These are phyloP conservation scores for Graphiopsis chlorocephala DNA, from an alignment of 2,329 filamentous ascomycete species.

Conservation along the genomic window DNA sequence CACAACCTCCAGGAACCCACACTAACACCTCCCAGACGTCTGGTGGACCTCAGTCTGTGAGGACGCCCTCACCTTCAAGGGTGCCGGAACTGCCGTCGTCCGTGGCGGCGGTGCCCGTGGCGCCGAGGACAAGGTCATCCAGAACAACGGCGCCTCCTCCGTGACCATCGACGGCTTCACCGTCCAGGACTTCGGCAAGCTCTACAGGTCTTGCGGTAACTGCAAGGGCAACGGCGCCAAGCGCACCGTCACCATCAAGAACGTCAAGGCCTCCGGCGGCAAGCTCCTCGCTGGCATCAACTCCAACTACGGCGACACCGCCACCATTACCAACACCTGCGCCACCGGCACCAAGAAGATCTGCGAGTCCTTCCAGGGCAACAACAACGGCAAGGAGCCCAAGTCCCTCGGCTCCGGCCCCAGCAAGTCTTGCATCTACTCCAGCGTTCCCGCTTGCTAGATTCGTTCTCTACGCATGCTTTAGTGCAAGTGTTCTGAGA, in stretches of 20 bases:
- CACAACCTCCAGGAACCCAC: background rate
- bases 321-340: constrained; percentile 15
- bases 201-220: constrained; percentile 14
- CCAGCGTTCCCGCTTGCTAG: constrained; percentile 16
- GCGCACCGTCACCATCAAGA: constrained; percentile 15
- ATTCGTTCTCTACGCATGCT: background rate
- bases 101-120: constrained; percentile 34
- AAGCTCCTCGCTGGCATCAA: constrained; percentile 16
- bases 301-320: constrained; percentile 15
- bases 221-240: constrained; percentile 16
- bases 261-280: constrained; percentile 13
- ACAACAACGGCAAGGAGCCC: constrained; percentile 13
- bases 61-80: constrained; percentile 35
- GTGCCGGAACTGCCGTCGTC: constrained; percentile 24
- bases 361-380: constrained; percentile 12
- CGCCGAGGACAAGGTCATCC: constrained; percentile 17
- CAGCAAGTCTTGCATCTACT: constrained; percentile 16
- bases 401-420: constrained; percentile 10
- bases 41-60: constrained; percentile 45
- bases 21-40: constrained; percentile 40
- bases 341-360: constrained; percentile 13
- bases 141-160: constrained; percentile 22
- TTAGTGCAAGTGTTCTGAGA: background rate
- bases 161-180: constrained; percentile 17
- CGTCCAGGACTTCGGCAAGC: constrained; percentile 11